These are phyloP conservation scores for Basidiobolus meristosporus DNA, from an alignment of 371 early-diverging fungal species.

Conservation along the genomic window DNA sequence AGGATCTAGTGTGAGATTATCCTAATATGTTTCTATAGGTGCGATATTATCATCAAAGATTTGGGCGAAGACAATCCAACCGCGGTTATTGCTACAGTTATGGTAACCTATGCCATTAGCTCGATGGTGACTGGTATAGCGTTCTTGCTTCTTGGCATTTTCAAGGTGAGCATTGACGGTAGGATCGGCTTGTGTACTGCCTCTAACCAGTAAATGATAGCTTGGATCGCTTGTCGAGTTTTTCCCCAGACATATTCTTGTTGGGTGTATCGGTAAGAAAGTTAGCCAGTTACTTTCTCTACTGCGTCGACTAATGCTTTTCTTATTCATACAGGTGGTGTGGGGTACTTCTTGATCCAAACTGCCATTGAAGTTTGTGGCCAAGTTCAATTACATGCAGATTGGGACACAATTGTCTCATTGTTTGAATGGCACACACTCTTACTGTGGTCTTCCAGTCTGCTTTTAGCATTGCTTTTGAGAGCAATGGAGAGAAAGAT, in stretches of 20 bases:
- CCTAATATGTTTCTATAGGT: slow-evolving; percentile 14
- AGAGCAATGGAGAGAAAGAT: slow-evolving; percentile 18
- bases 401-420: slow-evolving; percentile 25
- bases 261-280: slow-evolving; percentile 70
- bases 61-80: slow-evolving; percentile 35
- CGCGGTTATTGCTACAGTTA: slow-evolving; percentile 66
- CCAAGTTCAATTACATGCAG: slow-evolving; percentile 24
- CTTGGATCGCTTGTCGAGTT: slow-evolving; percentile 68
- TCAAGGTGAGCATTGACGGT: slow-evolving; percentile 34
- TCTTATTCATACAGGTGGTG: slow-evolving; percentile 29
- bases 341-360: slow-evolving; percentile 80
- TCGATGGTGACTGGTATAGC: slow-evolving; percentile 72
- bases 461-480: slow-evolving; percentile 52
- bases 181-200: slow-evolving; percentile 2
- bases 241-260: slow-evolving; percentile 88
- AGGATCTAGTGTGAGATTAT: background rate
- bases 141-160: slow-evolving; percentile 70
- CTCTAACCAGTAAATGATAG: slow-evolving; percentile 2
- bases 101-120: slow-evolving; percentile 71
- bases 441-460: slow-evolving; percentile 55
- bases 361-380: slow-evolving; percentile 85
- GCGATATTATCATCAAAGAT: slow-evolving; percentile 36
- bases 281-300: background rate
- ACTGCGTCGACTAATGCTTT: background rate
- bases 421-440: slow-evolving; percentile 32